Conservation (phyloP, 176 grass and related monocot species). For the Pharus latifolius region DNA sequence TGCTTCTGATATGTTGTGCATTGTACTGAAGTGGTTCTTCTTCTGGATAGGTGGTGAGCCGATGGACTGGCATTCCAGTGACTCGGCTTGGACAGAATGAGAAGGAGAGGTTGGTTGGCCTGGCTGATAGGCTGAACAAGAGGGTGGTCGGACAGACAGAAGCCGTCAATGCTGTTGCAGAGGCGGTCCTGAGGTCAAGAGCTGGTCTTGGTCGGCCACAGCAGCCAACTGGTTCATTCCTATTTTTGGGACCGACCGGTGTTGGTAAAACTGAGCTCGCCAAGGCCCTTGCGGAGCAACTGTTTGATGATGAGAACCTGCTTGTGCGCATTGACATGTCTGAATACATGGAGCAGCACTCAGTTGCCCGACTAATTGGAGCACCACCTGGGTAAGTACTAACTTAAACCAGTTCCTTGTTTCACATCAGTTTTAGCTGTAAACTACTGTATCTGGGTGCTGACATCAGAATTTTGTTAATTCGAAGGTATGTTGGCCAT, state of each 20-base stretch:
- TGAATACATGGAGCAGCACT: constrained; percentile 98
- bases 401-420: background rate
- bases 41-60: constrained; percentile 38
- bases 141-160: constrained; percentile 44
- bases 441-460: background rate
- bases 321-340: constrained; percentile 94
- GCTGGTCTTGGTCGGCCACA: constrained; percentile 77
- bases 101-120: constrained; percentile 57
- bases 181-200: constrained; percentile 78
- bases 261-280: constrained; percentile 96
- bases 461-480: background rate
- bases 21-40: background rate
- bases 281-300: constrained; percentile 83
- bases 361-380: constrained; percentile 74
- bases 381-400: constrained; percentile 71
- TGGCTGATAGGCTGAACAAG: constrained; percentile 55
- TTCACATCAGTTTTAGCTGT: background rate
- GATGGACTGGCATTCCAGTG: constrained; percentile 85
- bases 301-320: constrained; percentile 94
- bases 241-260: constrained; percentile 84
- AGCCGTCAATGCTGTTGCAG: constrained; percentile 68
- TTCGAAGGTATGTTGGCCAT: constrained; percentile 78
- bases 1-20: background rate
- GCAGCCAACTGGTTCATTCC: constrained; percentile 89
- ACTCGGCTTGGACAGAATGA: constrained; percentile 77